Evolutionary conservation across 306 rosid species (phyloP).

Genomic region (Abrus precatorius): DNA sequence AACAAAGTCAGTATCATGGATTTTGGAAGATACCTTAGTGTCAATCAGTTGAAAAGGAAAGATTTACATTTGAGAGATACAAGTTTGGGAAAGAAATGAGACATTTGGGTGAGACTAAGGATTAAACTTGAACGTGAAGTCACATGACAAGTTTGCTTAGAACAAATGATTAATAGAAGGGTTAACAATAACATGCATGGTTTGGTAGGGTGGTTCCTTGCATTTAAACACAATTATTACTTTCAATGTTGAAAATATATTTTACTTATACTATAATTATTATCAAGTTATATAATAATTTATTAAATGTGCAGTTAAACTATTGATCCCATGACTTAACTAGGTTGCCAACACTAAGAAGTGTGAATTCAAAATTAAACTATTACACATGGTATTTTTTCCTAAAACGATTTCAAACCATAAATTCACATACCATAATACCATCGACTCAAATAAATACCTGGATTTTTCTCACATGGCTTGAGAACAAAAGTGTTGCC

Average conservation of each 20-base stretch:
- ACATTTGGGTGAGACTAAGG: too few species aligned
- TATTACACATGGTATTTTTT: not conserved
- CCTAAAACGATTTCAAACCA: constrained; percentile 11
- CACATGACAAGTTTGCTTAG: too few species aligned
- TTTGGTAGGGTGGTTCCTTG: too few species aligned
- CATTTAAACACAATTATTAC: too few species aligned
- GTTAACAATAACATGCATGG: too few species aligned
- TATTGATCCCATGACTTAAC: not conserved
- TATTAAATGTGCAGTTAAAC: not conserved
- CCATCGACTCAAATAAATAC: constrained; percentile 43
- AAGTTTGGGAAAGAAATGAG: too few species aligned
- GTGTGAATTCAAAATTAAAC: not conserved
- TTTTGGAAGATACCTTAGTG: too few species aligned
- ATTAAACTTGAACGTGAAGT: too few species aligned
- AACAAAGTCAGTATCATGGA: too few species aligned
- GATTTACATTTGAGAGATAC: too few species aligned
- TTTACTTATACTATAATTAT: not conserved
- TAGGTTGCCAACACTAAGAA: not conserved
- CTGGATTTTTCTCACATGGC: constrained; percentile 77
- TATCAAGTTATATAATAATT: not conserved
- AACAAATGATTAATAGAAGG: too few species aligned
- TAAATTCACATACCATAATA: constrained; percentile 4
- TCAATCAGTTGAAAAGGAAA: too few species aligned
- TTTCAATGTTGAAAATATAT: not conserved
- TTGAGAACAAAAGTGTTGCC: constrained; percentile 83